Percentiles rank a stretch among this genome's conserved stretches.
Evolutionary conservation across 1,139 yeast genomes (phyloP).

Genomic region (Saccharomyces hybrid): DNA sequence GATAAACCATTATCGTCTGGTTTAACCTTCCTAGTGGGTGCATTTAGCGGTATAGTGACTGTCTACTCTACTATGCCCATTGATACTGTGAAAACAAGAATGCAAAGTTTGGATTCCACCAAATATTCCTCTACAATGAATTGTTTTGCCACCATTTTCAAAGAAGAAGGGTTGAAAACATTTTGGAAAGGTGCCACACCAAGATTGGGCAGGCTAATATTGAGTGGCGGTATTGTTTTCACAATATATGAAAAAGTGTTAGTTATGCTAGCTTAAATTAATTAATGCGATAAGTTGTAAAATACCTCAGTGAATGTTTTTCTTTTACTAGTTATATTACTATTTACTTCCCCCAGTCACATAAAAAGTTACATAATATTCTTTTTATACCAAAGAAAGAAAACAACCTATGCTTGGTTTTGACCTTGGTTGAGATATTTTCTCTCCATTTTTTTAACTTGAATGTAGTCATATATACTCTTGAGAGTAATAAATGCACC

Average conservation of each 20-base stretch:
- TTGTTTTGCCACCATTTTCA: conserved; percentile 74
- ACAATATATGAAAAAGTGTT: conserved; percentile 89
- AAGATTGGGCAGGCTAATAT: conserved; percentile 78
- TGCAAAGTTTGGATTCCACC: conserved; percentile 87
- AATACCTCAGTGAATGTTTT: neutral
- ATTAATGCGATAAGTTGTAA: neutral
- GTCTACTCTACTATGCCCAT: conserved; percentile 97
- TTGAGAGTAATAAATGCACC: conserved; percentile 63
- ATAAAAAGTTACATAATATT: neutral
- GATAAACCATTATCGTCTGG: conserved; percentile 70
- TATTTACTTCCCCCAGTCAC: neutral
- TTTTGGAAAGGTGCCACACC: conserved; percentile 99
- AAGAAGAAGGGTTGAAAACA: conserved; percentile 82
- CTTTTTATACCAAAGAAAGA: neutral
- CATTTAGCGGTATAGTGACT: conserved; percentile 86
- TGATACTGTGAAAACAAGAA: conserved; percentile 94
- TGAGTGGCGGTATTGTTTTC: conserved; percentile 94
- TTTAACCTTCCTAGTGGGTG: conserved; percentile 82
- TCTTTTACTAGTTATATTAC: neutral
- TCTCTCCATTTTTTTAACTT: conserved; percentile 67
- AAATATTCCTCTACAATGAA: conserved; percentile 66
- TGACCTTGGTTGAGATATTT: conserved; percentile 20
- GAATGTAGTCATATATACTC: conserved; percentile 60
- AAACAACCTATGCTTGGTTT: conserved; percentile 12
- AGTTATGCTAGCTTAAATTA: conserved; percentile 38